Percentiles rank a stretch among this genome's conserved stretches.
Evolutionary conservation across 169 alveolate species (phyloP).

Genomic region (Blepharisma undulans): DNA sequence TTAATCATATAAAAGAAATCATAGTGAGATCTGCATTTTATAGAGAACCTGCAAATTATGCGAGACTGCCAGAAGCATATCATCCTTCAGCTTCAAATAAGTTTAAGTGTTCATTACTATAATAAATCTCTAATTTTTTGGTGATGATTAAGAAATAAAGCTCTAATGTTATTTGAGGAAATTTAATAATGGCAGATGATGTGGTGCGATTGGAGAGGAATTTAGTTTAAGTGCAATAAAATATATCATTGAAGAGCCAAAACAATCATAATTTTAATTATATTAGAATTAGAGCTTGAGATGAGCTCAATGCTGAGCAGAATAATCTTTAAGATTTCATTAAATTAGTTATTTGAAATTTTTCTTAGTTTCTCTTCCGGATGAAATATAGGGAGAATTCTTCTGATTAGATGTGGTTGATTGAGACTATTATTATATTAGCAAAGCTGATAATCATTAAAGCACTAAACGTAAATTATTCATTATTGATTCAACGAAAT

Average conservation of each 20-base stretch:
- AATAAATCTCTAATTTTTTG: neutral
- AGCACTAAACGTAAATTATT: neutral
- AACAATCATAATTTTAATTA: no score
- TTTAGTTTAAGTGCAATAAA: neutral
- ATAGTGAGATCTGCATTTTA: neutral
- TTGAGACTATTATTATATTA: no score
- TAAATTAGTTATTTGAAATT: no score
- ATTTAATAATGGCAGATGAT: neutral
- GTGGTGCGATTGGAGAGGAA: neutral
- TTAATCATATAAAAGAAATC: neutral
- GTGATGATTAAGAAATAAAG: no score
- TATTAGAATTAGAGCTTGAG: no score
- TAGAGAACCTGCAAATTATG: slow-evolving; percentile 24
- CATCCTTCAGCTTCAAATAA: slow-evolving; percentile 2
- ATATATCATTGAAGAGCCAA: neutral
- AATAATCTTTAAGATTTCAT: no score
- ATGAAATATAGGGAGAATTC: no score
- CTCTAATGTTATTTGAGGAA: neutral
- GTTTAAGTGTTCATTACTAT: slow-evolving; percentile 23
- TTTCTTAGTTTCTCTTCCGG: no score
- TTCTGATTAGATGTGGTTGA: no score
- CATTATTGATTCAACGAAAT: neutral
- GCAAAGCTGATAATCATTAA: no score
- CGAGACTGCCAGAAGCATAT: slow-evolving; percentile 6
- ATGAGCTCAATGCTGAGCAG: no score